Conservation (phyloP, 257 asterid species). For the Verbena officinalis region DNA sequence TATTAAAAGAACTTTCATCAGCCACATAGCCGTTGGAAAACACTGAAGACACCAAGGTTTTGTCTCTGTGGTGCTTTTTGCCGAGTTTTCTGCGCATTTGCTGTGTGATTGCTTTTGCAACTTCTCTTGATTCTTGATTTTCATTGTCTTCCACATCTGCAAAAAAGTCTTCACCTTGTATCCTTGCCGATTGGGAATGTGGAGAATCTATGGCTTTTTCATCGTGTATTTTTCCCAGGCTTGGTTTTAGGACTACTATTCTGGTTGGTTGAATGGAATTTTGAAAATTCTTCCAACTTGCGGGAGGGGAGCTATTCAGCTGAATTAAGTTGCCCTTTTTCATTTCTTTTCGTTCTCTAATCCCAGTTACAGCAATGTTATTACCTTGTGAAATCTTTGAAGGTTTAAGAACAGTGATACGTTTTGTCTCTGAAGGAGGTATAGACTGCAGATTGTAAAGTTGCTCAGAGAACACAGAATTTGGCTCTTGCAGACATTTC, state of each 20-base stretch:
- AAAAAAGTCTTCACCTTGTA: conserved; percentile 45
- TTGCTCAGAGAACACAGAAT: conserved; percentile 66
- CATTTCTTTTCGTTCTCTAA: conserved; percentile 47
- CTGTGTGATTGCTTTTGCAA: conserved; percentile 70
- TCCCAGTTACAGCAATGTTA: conserved; percentile 46
- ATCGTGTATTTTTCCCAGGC: conserved; percentile 57
- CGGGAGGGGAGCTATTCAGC: conserved; percentile 47
- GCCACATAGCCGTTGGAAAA: conserved; percentile 80
- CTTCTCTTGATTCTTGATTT: conserved; percentile 75
- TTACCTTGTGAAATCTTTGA: conserved; percentile 61
- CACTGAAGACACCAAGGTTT: conserved; percentile 69
- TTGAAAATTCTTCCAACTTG: conserved; percentile 52
- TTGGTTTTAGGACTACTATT: conserved; percentile 92
- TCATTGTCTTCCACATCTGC: conserved; percentile 62
- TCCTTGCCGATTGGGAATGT: conserved; percentile 50
- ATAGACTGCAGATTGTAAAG: conserved; percentile 53
- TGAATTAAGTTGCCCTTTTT: conserved; percentile 41
- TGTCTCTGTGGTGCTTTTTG: conserved; percentile 61
- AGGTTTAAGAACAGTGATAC: conserved; percentile 92
- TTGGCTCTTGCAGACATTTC: conserved; percentile 90
- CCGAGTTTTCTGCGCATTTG: conserved; percentile 73
- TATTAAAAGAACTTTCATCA: conserved; percentile 87
- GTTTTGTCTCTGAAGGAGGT: conserved; percentile 71
- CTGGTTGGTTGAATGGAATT: conserved; percentile 77
- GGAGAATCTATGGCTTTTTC: conserved; percentile 54